These are phyloP conservation scores for Diaporthe australafricana DNA, from an alignment of 2,329 filamentous ascomycete species.

Conservation along the genomic window DNA sequence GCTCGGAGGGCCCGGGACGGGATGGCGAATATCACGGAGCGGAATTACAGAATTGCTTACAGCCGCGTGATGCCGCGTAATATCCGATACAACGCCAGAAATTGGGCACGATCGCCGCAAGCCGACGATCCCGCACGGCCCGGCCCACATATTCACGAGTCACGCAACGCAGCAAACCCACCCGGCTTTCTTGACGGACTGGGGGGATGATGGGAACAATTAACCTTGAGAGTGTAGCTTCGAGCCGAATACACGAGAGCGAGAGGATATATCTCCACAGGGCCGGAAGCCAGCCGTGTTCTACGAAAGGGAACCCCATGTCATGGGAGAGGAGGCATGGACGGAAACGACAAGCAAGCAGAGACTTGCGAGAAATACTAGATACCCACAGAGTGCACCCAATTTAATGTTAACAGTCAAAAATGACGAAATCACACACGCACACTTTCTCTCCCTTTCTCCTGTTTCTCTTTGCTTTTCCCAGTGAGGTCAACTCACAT, in stretches of 20 bases:
- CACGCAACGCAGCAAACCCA: conserved; percentile 7
- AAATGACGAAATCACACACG: too few species aligned
- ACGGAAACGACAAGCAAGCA: background rate
- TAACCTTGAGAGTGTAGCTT: background rate
- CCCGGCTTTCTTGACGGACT: too few species aligned
- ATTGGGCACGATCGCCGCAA: background rate
- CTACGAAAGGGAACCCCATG: background rate
- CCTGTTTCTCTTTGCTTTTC: too few species aligned
- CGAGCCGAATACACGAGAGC: conserved; percentile 13
- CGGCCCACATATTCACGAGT: background rate
- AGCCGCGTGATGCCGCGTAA: conserved; percentile 3
- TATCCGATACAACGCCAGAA: background rate
- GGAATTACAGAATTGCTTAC: background rate
- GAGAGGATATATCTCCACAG: conserved; percentile 6
- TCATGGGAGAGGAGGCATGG: background rate
- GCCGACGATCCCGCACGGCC: background rate
- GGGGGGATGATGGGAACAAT: background rate
- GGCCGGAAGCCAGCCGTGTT: background rate
- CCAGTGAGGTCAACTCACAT: background rate
- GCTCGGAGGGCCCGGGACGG: background rate
- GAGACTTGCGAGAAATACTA: background rate
- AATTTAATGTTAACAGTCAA: background rate
- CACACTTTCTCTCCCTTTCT: too few species aligned
- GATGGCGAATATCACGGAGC: background rate
- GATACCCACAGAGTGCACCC: background rate